Conservation (phyloP, 2,329 filamentous ascomycete species). For the Trematosphaeria pertusa region DNA sequence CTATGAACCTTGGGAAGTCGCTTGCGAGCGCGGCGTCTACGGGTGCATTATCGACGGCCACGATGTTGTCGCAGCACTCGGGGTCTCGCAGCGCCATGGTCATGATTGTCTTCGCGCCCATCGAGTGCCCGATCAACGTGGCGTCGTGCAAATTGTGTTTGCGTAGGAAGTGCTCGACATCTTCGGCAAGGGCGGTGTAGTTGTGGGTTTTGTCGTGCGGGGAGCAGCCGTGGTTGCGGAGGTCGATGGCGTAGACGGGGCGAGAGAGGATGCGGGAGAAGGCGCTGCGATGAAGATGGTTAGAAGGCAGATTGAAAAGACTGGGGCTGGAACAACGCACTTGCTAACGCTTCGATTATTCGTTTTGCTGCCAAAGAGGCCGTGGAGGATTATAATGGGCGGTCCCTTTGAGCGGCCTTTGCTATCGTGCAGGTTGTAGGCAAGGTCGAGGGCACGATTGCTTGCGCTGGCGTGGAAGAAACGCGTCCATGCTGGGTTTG, state of each 20-base stretch:
- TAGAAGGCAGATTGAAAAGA: neutral
- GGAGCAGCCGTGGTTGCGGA: slow-evolving; percentile 92
- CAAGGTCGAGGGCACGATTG: slow-evolving; percentile 37
- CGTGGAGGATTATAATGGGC: slow-evolving; percentile 89
- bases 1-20: slow-evolving; percentile 80
- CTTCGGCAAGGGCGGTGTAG: slow-evolving; percentile 81
- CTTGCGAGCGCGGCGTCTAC: slow-evolving; percentile 77
- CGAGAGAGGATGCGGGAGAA: slow-evolving; percentile 81
- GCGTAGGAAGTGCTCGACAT: slow-evolving; percentile 79
- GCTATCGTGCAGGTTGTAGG: slow-evolving; percentile 45
- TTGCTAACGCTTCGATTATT: slow-evolving; percentile 96
- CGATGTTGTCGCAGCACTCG: slow-evolving; percentile 70
- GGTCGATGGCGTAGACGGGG: slow-evolving; percentile 83
- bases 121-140: slow-evolving; percentile 90
- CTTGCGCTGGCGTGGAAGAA: slow-evolving; percentile 36
- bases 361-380: slow-evolving; percentile 92
- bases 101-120: slow-evolving; percentile 97
- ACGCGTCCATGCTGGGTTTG: slow-evolving; percentile 28
- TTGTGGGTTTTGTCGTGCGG: slow-evolving; percentile 79
- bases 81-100: slow-evolving; percentile 77
- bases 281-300: slow-evolving; percentile 59
- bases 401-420: slow-evolving; percentile 48
- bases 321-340: slow-evolving; percentile 54
- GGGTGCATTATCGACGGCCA: slow-evolving; percentile 92
- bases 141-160: slow-evolving; percentile 72